Evolutionary conservation across 495 filamentous ascomycete species (phyloP), one percentile per base, ranked within the genome.

Genomic region (Neurospora discreta): DNA sequence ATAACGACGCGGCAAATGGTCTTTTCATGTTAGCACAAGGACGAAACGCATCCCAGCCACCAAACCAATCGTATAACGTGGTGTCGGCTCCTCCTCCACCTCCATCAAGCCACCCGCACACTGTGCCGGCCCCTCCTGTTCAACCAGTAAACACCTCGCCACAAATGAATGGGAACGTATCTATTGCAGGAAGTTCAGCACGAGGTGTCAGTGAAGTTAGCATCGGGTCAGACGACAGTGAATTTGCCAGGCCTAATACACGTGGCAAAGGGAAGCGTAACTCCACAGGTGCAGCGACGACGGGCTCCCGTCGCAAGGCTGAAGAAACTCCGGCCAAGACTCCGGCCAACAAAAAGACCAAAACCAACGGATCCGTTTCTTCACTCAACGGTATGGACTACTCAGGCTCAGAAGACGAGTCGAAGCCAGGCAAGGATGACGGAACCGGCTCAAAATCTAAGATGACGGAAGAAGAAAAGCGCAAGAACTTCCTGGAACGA

Each of bases 391-490:
- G 77, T 16, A 75, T 76, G 74, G 74, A 76, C 15, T 73, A 76
- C 11, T 75, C 74, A 3, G 77, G 81, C 18, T 33, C 40, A 40
- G 75, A 80, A 39, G 87, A 89, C 13, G 80, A 83, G 68, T 83
- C 83, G 67, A 86, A 85, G 40, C 86, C 88, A 43, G 81, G 86
- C 11, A 84, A 87, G 41, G 84, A 86, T 69, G 85, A 84, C 42
- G 75, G 74, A 36, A 69, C 65, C 40, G 80, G 78, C 30, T 72
- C 73, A 42, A 81, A 82, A 58, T 84, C 86, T 1, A 99, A 98
- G 84, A 98, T 98, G 96, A 98, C 95, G 15, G 95, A 99, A 75
- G 95, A 98, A 78, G 95, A 99, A 82, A 99, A 99, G 85, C 84
- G 95, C 44, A 97, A 95, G 84, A 99, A 99, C 77, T 99, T 99